A percentile compares a stretch with the other conserved stretches of the same genome.
Evolutionary conservation across 371 early-diverging fungal species (phyloP).

Genomic region (Mucor saturninus): DNA sequence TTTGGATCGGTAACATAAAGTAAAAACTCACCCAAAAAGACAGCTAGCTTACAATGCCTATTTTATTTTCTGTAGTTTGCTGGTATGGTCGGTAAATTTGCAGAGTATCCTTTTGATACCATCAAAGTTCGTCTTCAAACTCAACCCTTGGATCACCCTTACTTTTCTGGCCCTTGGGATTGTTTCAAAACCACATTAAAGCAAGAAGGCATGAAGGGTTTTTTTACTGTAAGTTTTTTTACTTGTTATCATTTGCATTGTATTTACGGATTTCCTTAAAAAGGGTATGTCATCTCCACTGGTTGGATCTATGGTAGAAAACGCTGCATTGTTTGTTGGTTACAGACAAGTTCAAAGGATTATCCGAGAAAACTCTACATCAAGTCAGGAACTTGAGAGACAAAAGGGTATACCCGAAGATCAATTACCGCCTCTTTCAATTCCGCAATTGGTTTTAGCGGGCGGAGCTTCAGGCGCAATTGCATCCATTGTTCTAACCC

Average conservation of each 20-base stretch:
- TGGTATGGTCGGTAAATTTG: conserved; percentile 90
- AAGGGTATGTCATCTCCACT: conserved; percentile 92
- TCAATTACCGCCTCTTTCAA: conserved; percentile 36
- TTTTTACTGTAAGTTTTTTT: conserved; percentile 70
- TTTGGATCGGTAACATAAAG: conserved; percentile 36
- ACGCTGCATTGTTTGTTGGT: conserved; percentile 88
- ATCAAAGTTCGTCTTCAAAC: conserved; percentile 95
- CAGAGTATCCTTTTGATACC: conserved; percentile 97
- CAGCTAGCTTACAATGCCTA: neutral
- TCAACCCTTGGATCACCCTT: conserved; percentile 71
- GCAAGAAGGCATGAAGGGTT: conserved; percentile 77
- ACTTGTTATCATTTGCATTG: neutral
- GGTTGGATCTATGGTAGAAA: conserved; percentile 93
- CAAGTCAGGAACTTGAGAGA: conserved; percentile 24
- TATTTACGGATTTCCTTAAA: too few species aligned
- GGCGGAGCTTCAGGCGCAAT: conserved; percentile 88
- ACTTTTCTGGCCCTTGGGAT: conserved; percentile 84
- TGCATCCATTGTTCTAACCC: conserved; percentile 90
- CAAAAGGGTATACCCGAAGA: conserved; percentile 26
- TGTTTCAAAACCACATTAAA: conserved; percentile 75
- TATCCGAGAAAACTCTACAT: conserved; percentile 49
- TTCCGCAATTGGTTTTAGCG: conserved; percentile 78
- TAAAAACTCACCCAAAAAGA: too few species aligned
- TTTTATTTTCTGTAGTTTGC: conserved; percentile 58
- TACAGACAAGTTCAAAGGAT: conserved; percentile 83